phyloP scores from a whole-genome alignment of 169 alveolate genomes.

The Babesia bigemina region DNA sequence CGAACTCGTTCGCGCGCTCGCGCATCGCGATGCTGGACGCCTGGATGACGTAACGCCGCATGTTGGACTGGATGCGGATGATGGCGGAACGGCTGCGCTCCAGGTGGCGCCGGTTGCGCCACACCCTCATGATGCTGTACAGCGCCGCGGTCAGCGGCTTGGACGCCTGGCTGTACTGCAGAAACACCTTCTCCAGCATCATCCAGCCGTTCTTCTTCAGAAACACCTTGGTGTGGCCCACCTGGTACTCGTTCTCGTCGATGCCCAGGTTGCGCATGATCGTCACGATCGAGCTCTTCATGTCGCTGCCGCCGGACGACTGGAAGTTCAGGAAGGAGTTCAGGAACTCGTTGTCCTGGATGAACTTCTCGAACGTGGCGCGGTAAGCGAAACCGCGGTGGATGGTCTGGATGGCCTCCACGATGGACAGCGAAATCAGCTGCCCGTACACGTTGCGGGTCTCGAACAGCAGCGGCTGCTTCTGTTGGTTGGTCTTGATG shows the following conservation, averaged over 20 bases:
- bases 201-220: conserved; percentile 70
- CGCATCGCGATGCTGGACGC: conserved; percentile 14
- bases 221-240: conserved; percentile 59
- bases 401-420: conserved; percentile 67
- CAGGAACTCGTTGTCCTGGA: conserved; percentile 56
- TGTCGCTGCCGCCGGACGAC: conserved; percentile 14
- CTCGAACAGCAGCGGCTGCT: conserved; percentile 42
- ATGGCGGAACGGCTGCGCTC: conserved; percentile 21
- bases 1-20: conserved; percentile 16
- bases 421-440: conserved; percentile 55
- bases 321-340: background rate
- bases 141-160: conserved; percentile 52
- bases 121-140: conserved; percentile 19
- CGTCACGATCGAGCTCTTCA: conserved; percentile 12
- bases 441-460: conserved; percentile 62
- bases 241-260: conserved; percentile 46
- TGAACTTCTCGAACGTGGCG: conserved; percentile 51
- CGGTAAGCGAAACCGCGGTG: conserved; percentile 66
- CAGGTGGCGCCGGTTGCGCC: conserved; percentile 35
- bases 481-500: conserved; percentile 68
- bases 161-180: conserved; percentile 35
- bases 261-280: conserved; percentile 42
- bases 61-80: conserved; percentile 47
- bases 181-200: conserved; percentile 56
- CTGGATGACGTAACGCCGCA: conserved; percentile 46